Base-by-base conservation (phyloP, 805 yeast genomes). In the Cyberlindnera mrakii region DNA sequence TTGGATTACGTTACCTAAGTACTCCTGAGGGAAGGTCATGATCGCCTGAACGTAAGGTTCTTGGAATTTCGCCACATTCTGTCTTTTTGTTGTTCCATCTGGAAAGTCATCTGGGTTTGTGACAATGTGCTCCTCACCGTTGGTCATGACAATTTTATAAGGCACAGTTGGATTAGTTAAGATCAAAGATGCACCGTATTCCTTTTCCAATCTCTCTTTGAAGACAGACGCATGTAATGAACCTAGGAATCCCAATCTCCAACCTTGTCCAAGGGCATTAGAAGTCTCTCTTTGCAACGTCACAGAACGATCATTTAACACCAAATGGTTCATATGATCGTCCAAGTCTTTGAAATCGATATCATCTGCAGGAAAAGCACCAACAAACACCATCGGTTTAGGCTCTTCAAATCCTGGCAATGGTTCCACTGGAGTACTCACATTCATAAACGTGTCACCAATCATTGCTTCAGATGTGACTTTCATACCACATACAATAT, bases 321-420 rank as follows among this genome's bases (percentile, higher is more conserved):
- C 95, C 50, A 91, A 70, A 56, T 88, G 89, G 54, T 83, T 86
- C 63, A 91, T 79, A 60, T 89, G 83, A 54, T 93, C 98, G 57
- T 93, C 95, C 70, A 91, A 72, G 23, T 77, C 82, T 47, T 85
- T 85, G 62, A 91, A 91, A 55, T 91, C 96, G 0, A 83, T 75
- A 5, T 96, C 96, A 56, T 91, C 96, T 0, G 96, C 93, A 0
- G 99, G 98, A 54, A 88, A 91, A 0, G 98, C 99, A 13, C 98
- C 98, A 39, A 91, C 95, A 61, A 91, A 93, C 8, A 91, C 98
- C 98, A 93, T 93, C 1, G 98, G 96, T 62, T 93, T 90, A 1
- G 95, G 90, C 55, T 88, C 96, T 63, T 90, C 97, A 62, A 91
- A 93, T 1, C 98, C 98, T 1, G 95, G 96, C 20, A 91, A 70